A percentile compares a stretch with the other conserved stretches of the same genome.
Evolutionary conservation across 257 asterid species (phyloP).

Genomic region (Fraxinus anomala): DNA sequence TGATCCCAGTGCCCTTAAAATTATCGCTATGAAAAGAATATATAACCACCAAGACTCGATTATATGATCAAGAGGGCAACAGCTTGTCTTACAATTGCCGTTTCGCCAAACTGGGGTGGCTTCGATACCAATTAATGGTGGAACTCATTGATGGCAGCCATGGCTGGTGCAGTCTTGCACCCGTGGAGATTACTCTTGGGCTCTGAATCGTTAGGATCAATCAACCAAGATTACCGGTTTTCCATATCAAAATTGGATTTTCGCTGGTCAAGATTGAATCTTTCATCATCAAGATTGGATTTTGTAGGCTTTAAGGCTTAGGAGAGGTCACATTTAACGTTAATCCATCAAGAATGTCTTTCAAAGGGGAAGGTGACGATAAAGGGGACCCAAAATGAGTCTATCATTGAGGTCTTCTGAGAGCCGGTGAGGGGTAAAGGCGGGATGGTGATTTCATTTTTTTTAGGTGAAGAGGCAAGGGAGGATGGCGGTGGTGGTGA

Average conservation of each 20-base stretch:
- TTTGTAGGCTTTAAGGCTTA: background rate
- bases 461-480: slow-evolving; percentile 64
- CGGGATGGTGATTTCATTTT: slow-evolving; percentile 60
- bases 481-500: slow-evolving; percentile 39
- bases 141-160: slow-evolving; percentile 76
- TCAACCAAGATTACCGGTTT: slow-evolving; percentile 52
- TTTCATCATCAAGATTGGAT: slow-evolving; percentile 34
- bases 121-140: slow-evolving; percentile 32
- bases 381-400: slow-evolving; percentile 69
- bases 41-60: slow-evolving; percentile 64
- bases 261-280: slow-evolving; percentile 21
- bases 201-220: slow-evolving; percentile 56
- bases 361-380: slow-evolving; percentile 38
- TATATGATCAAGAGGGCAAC: slow-evolving; percentile 66
- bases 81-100: slow-evolving; percentile 64
- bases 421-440: slow-evolving; percentile 53
- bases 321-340: slow-evolving; percentile 38
- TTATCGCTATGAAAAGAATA: slow-evolving; percentile 58
- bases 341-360: slow-evolving; percentile 52
- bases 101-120: slow-evolving; percentile 53
- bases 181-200: slow-evolving; percentile 65
- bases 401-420: slow-evolving; percentile 65
- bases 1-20: slow-evolving; percentile 63
- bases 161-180: slow-evolving; percentile 85
- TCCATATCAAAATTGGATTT: slow-evolving; percentile 39